Evolutionary conservation across 176 grass and related monocot genomes (phyloP), one percentile per base, ranked within the genome.

Genomic region (Calamus simplicifolius): DNA sequence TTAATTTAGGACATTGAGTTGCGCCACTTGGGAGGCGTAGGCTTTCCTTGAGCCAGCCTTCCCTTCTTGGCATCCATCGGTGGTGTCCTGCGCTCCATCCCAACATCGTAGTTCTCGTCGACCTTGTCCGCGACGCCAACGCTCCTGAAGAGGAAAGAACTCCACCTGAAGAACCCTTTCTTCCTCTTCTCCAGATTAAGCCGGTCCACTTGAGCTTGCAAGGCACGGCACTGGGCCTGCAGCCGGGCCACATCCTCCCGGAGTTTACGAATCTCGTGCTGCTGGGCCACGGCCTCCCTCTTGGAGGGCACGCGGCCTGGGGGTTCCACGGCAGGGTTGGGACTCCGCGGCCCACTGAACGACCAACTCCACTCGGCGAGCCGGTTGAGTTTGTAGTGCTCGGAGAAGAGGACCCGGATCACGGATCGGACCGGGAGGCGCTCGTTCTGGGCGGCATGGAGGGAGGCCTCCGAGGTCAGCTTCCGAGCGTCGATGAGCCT

Each of bases 391-490:
- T 92, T 98, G 58, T 67, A 76, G 75, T 92, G 93, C 76, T 98
- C 93, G 6, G 87, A 92, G 76, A 92, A 92, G 66, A 98, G 81
- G 50, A 98, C 93, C 71, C 92, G 88, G 72, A 98, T 74, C 28
- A 92, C 88, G 16, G 88, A 85, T 28, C 93, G 84, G 54, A 98
- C 81, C 0, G 93, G 79, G 51, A 98, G 67, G 56, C 93, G 87
- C 62, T 98, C 93, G 75, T 98, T 98, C 73, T 98, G 93, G 61
- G 88, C 69, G 29, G 93, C 87, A 52, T 98, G 87, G 64, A 76
- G 74, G 50, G 84, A 82, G 0, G 93, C 87, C 69, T 98, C 93
- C 26, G 93, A 67, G 6, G 93, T 69, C 3, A 98, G 93, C 76
- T 92, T 98, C 48, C 84, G 81, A 27, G 79, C 66, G 65, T 92